A percentile compares a stretch with the other conserved stretches of the same genome.
Conservation (phyloP, 768 basidiomycete species). For the Boletus sp. region DNA sequence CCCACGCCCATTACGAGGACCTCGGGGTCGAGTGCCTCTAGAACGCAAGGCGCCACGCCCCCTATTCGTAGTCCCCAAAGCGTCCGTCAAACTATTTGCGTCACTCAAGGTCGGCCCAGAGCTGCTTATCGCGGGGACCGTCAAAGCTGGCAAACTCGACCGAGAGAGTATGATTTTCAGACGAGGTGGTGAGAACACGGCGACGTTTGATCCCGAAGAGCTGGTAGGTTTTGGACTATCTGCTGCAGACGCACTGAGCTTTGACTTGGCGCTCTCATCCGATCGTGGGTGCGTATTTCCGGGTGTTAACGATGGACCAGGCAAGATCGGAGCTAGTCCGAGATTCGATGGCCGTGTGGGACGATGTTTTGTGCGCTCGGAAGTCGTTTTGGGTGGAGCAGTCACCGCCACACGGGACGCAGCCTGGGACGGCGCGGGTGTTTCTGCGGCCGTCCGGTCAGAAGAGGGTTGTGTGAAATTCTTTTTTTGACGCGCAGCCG, state of each 20-base stretch:
- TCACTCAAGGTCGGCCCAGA: neutral
- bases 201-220: neutral
- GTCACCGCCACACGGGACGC: neutral
- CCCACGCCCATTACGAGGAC: neutral
- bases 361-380: neutral
- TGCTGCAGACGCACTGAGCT: neutral
- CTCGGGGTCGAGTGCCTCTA: neutral
- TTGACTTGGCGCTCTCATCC: neutral
- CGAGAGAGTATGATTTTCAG: conserved; percentile 5
- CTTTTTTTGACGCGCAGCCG: neutral
- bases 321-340: neutral
- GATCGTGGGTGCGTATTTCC: neutral
- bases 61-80: neutral
- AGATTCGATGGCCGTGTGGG: conserved; percentile 17
- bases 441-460: neutral
- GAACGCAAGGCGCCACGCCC: neutral
- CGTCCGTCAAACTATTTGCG: neutral
- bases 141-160: neutral
- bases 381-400: neutral
- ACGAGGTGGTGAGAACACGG: neutral
- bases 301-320: neutral
- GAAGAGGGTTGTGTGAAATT: neutral
- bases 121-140: neutral
- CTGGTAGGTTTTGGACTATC: neutral
- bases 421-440: neutral